Base-by-base conservation (phyloP, 768 basidiomycete species). In the Mycena venus region DNA sequence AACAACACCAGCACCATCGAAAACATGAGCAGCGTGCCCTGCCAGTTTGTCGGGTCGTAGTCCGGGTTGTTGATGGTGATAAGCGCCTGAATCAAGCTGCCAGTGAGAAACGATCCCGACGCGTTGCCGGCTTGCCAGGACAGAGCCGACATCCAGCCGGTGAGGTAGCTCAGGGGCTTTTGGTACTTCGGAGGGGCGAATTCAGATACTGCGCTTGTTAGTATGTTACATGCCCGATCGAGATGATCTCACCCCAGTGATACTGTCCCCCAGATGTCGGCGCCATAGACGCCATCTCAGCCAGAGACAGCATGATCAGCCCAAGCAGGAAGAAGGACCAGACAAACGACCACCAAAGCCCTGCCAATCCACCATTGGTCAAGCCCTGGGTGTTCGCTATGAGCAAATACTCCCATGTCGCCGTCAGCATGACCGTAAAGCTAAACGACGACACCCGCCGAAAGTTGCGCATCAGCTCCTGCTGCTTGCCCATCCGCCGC, bases 281-380 rank as follows among this genome's bases (percentile, higher is more conserved):
- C 67, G 67, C 67, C 67, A 68, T 68, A 44, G 67, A 68, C 67
- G 67, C 67, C 67, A 68, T 68, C 67, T 68, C 67, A 68, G 67
- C 67, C 67, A 68, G 56, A 59, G 67, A 68, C 67, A 68, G 56
- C 67, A 68, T 68, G 67, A 68, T 68, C 40, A 68, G 67, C 67
- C 67, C 67, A 68, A 68, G 67, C 55, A 68, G 67, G 67, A 68
- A 68, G 55, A 68, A 68, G 67, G 67, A 68, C 67, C 67, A 68
- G 67, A 68, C 67, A 68, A 68, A 59, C 40, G 67, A 68, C 67
- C 67, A 68, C 67, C 67, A 68, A 59, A 68, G 67, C 67, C 67
- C 67, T 59, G 67, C 67, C 55, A 68, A 68, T 68, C 67, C 67
- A 59, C 67, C 67, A 42, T 68, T 68, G 67, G 67, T 68, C 67